Evolutionary conservation across 345 rosid species (phyloP).

Genomic region (Brassica rapa): DNA sequence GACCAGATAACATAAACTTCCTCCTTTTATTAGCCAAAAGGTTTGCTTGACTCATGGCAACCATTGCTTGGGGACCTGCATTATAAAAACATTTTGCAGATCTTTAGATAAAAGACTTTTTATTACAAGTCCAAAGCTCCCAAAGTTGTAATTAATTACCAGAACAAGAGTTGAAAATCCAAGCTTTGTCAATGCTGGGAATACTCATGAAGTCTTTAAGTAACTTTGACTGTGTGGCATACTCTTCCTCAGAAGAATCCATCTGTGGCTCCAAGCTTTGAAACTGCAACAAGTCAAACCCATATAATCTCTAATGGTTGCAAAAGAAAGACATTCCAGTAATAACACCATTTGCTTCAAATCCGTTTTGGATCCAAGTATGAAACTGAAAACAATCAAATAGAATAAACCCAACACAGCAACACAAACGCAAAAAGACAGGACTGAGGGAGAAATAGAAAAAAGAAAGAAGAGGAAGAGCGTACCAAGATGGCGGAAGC

Average conservation of each 20-base stretch:
- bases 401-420: conserved; percentile 10
- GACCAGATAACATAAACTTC: conserved; percentile 57
- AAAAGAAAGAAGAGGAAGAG: conserved; percentile 12
- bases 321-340: background rate
- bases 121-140: background rate
- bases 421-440: background rate
- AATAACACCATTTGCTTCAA: background rate
- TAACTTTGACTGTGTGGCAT: conserved; percentile 66
- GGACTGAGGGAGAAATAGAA: conserved; percentile 8
- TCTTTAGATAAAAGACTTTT: background rate
- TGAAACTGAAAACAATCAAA: conserved; percentile 1
- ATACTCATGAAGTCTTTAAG: conserved; percentile 67
- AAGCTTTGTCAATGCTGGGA: conserved; percentile 73
- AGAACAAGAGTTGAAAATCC: conserved; percentile 59
- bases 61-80: conserved; percentile 69
- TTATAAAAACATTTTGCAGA: background rate
- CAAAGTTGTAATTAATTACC: conserved; percentile 44
- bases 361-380: conserved; percentile 17
- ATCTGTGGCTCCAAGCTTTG: conserved; percentile 38
- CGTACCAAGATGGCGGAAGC: conserved; percentile 39
- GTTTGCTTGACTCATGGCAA: conserved; percentile 77
- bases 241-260: conserved; percentile 72
- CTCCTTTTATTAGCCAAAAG: conserved; percentile 77
- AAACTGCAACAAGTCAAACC: conserved; percentile 30
- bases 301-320: background rate